Evolutionary conservation across 495 filamentous ascomycete species (phyloP), one percentile per base, ranked within the genome.

Genomic region (Neohortaea acidophila): DNA sequence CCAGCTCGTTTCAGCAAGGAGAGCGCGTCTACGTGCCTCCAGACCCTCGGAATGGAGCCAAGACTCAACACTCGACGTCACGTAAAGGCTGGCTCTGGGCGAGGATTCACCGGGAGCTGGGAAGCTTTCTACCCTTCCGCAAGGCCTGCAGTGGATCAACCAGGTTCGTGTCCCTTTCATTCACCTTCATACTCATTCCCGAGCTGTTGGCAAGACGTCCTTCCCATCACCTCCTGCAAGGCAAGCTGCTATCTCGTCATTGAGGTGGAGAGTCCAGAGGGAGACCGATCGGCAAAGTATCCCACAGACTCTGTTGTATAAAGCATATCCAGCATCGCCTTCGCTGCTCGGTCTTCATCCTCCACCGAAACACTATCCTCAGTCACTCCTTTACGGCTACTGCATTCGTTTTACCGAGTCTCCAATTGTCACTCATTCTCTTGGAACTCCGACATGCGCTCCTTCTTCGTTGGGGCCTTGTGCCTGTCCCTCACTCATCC

Each of bases 1-100:
- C 13, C 11, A 20, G 3, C 17, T 15, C 21, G 24, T 21, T 38
- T 21, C 21, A 26, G 19, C 33, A 21, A 48, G 39, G 45, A 32
- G 45, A 30, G 32, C 9, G 15, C 23, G 38, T 43, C 43, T 34
- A 31, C 44, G 36, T 48, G 28, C 45, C 39, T 21, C 37, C 36
- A 26, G 11, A 30, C 30, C 25, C n/a, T 22, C 36, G 31, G 39
- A 43, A 43, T 48, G 39, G 11, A 12, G 15, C 9, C 4, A n/a
- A 35, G 17, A 21, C 43, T 45, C 43, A 39, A 45, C 27, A 39
- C 21, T n/a, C n/a, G n/a, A n/a, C 26, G 21, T 11, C 36, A 21
- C 35, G 17, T 17, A 39, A 22, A 13, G 23, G 36, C 22, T 28
- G 27, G 36, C 18, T 21, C 4, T 9, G 9, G 4, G 19, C 30